Base-by-base conservation (phyloP, 805 yeast genomes). In the Torulaspora microellipsoides region DNA sequence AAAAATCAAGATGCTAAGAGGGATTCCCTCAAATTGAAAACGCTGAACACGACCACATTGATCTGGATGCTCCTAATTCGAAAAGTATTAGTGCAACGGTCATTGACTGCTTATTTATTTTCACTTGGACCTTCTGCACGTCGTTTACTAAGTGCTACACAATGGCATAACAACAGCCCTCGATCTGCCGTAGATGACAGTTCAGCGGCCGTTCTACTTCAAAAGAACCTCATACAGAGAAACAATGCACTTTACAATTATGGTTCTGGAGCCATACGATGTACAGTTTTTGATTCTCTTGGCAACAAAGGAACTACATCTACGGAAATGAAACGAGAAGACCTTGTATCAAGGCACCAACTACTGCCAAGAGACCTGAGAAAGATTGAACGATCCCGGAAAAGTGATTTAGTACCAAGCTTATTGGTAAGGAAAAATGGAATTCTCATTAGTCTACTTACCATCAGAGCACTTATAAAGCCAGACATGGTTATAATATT, bases 321-420 rank as follows among this genome's bases (percentile, higher is more conserved):
- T 1, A 75, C 80, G 35, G 85, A 81, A 55, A 80, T 83, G 62
- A 86, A 87, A 48, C 78, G 87, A 57, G 74, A 84, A 40, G 81
- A 80, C 42, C 76, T 91, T 47, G 71, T 91, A 8, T 71, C 80
- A 27, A 79, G 81, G 50, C 86, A 90, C 60, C 87, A 86, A 10
- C 64, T 91, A 20, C 78, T 85, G 45, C 96, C 98, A 0, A 72
- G 99, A 62, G 99, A 91, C 63, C 69, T 91, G 52, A 71, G 99
- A 15, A 91, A 90, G 59, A 82, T 91, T 41, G 98, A 91, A 38
- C 77, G 85, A 45, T 82, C 83, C 1, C 55, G 56, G 65, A 78
- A 51, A 62, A 79, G 55, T 32, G 67, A 62, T 45, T 83, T 87
- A 37, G 91, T 86, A 1, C 96, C 96, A 0, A 78, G 85, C 38